phyloP scores from a whole-genome alignment of 1,284 basidiomycete genomes.

The Cutaneotrichosporon dermatis region DNA sequence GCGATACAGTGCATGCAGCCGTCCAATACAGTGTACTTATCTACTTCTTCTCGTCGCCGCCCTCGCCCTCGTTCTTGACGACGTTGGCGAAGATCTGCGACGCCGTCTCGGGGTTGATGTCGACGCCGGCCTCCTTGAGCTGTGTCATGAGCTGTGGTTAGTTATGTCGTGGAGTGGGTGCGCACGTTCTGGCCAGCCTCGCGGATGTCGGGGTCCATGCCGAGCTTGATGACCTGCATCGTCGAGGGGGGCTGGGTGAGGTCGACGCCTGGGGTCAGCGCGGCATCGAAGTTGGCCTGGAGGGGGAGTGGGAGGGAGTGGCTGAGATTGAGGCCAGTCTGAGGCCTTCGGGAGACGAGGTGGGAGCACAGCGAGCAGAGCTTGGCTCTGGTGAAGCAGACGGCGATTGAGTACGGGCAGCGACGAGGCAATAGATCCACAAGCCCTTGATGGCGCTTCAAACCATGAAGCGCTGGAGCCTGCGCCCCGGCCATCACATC shows the following conservation, averaged over 20 bases:
- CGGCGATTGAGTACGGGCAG: too few relatives aligned
- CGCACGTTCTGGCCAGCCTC: constrained; percentile 36
- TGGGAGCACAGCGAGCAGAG: background rate
- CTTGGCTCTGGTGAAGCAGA: too few relatives aligned
- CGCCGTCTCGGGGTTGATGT: constrained; percentile 28
- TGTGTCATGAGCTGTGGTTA: constrained; percentile 33
- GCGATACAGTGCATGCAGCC: background rate
- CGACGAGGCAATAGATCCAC: too few relatives aligned
- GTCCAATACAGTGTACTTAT: background rate
- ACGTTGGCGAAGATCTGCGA: constrained; percentile 21
- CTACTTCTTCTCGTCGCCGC: constrained; percentile 8
- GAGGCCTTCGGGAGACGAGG: background rate
- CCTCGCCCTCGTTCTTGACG: constrained; percentile 4
- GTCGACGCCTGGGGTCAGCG: constrained; percentile 30
- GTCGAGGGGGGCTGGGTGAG: constrained; percentile 30
- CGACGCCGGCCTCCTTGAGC: constrained; percentile 37
- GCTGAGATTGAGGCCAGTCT: background rate
- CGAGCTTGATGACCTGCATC: constrained; percentile 39
- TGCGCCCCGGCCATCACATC: too few relatives aligned
- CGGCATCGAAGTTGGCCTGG: background rate
- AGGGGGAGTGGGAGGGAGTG: background rate
- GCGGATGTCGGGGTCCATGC: constrained; percentile 37
- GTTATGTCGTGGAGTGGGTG: background rate
- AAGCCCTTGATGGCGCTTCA: too few relatives aligned
- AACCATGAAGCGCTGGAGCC: too few relatives aligned